phyloP scores from a whole-genome alignment of 2,329 filamentous ascomycete species.

The Gaeumannomyces tritici region DNA sequence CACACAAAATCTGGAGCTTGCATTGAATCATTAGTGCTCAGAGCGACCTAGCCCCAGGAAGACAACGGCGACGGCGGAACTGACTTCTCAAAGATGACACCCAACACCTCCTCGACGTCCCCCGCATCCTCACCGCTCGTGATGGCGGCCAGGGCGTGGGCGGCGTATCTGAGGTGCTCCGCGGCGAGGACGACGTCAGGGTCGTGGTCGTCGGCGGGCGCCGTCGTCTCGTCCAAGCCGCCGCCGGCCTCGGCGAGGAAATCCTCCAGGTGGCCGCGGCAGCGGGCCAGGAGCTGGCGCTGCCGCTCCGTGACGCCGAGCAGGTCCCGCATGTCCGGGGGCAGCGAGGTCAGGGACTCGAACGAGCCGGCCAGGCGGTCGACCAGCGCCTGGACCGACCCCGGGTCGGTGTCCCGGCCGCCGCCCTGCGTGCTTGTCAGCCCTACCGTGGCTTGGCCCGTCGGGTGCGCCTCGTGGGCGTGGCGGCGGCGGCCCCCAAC shows the following conservation, averaged over 20 bases:
- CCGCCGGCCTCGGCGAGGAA: constrained; percentile 51
- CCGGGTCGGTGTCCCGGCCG: constrained; percentile 33
- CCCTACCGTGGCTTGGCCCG: background rate
- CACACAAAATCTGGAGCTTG: constrained; percentile 31
- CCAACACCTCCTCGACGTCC: constrained; percentile 91
- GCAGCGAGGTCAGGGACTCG: constrained; percentile 58
- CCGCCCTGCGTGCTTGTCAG: background rate
- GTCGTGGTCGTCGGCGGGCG: constrained; percentile 28
- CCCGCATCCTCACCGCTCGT: constrained; percentile 77
- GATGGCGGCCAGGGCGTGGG: constrained; percentile 71
- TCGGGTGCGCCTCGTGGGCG: background rate
- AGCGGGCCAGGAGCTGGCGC: constrained; percentile 67
- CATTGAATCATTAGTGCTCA: background rate
- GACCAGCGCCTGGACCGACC: constrained; percentile 61
- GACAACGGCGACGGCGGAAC: background rate
- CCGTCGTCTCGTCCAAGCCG: constrained; percentile 18
- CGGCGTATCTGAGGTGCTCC: constrained; percentile 76
- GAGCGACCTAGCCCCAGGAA: background rate
- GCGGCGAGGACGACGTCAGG: constrained; percentile 84
- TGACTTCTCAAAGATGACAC: constrained; percentile 95
- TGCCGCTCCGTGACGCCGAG: constrained; percentile 88
- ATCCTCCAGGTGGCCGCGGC: constrained; percentile 59
- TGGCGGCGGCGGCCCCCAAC: background rate
- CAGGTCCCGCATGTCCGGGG: constrained; percentile 67
- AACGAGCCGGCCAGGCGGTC: constrained; percentile 60